Conservation (phyloP, 192 early-diverging fungal genomes). For the Backusella sp. region DNA sequence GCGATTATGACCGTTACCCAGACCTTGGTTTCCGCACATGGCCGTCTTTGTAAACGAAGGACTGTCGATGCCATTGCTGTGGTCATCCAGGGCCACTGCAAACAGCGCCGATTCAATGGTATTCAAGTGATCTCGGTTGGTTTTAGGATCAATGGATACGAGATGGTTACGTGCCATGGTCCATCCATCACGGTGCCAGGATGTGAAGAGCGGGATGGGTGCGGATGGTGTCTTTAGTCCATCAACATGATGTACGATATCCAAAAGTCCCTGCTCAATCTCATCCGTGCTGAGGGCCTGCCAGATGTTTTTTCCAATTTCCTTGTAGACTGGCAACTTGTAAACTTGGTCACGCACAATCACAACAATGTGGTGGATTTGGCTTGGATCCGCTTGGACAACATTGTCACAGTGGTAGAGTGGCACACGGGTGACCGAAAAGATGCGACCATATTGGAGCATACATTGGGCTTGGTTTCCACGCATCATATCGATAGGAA, state of each 20-base stretch:
- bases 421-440: constrained; percentile 84
- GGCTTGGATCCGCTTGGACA: constrained; percentile 45
- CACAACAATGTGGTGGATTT: constrained; percentile 61
- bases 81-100: constrained; percentile 75
- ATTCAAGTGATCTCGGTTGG: constrained; percentile 57
- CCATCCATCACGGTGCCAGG: constrained; percentile 84
- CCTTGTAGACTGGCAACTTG: constrained; percentile 64
- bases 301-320: constrained; percentile 47
- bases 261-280: constrained; percentile 52
- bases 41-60: constrained; percentile 41
- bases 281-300: constrained; percentile 57
- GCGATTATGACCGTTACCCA: constrained; percentile 70
- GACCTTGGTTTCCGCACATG: constrained; percentile 52
- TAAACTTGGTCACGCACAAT: constrained; percentile 80
- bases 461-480: constrained; percentile 74
- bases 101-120: constrained; percentile 75
- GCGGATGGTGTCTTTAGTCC: constrained; percentile 38
- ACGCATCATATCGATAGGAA: constrained; percentile 64
- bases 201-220: constrained; percentile 71
- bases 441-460: constrained; percentile 79
- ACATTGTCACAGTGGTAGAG: constrained; percentile 72
- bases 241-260: neutral
- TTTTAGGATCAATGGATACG: constrained; percentile 47
- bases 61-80: constrained; percentile 37
- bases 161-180: constrained; percentile 67